Conservation (phyloP, 768 basidiomycete species). For the Dictyophora rubrovolvata region DNA sequence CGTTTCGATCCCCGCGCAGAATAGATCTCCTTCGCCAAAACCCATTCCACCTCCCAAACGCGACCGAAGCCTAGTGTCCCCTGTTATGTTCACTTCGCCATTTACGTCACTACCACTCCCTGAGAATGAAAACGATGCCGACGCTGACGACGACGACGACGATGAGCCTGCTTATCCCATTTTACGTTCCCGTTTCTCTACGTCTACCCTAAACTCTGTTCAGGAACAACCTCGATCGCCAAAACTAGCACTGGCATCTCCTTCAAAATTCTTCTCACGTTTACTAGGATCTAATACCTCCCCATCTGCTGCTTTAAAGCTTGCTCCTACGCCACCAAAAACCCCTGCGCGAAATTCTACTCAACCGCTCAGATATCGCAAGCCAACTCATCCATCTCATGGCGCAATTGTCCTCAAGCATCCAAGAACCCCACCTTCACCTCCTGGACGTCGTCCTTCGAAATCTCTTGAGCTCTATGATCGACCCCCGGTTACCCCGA, state of each 20-base stretch:
- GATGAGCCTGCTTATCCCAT: not conserved
- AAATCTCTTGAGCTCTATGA: not conserved
- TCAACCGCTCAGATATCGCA: not conserved
- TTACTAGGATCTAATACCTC: not conserved
- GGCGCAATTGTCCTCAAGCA: not conserved
- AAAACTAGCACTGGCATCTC: not conserved
- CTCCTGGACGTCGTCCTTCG: not conserved
- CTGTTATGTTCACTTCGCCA: not conserved
- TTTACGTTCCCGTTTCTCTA: conserved; percentile 7
- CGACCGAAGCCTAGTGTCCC: not conserved
- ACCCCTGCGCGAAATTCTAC: not conserved
- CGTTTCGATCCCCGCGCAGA: not conserved
- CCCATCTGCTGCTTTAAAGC: not conserved
- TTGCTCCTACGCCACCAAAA: not conserved
- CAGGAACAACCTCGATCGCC: not conserved
- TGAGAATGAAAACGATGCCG: not conserved
- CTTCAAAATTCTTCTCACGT: conserved; percentile 2
- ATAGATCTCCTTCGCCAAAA: not conserved
- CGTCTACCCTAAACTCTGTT: conserved; percentile 2
- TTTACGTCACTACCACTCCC: not conserved
- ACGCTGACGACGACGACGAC: not conserved
- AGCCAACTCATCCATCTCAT: not conserved
- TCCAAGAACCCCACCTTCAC: not conserved
- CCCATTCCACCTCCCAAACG: not conserved
- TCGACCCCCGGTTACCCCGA: not conserved